phyloP scores from a whole-genome alignment of 2,329 filamentous ascomycete genomes.

The Tolypocladium album region DNA sequence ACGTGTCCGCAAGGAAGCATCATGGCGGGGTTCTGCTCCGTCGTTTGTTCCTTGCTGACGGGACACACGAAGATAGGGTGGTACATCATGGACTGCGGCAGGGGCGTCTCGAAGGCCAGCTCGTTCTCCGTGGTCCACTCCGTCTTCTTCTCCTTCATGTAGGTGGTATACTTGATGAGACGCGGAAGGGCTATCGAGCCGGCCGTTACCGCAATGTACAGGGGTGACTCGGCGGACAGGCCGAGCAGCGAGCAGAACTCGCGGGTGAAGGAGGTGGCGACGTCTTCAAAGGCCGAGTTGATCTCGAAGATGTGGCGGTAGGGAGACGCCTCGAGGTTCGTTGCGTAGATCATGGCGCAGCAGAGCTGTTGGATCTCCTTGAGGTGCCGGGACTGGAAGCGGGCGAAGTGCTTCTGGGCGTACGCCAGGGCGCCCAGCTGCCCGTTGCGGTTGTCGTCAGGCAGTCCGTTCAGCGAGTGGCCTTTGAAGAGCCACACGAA shows the following conservation, averaged over 20 bases:
- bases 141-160: conserved; percentile 80
- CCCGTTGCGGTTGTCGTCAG: conserved; percentile 43
- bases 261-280: conserved; percentile 76
- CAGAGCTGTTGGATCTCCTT: conserved; percentile 73
- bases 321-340: conserved; percentile 66
- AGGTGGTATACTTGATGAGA: conserved; percentile 76
- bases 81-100: conserved; percentile 57
- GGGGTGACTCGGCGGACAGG: conserved; percentile 79
- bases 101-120: conserved; percentile 64
- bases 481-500: conserved; percentile 82
- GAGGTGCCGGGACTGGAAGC: conserved; percentile 65
- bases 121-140: conserved; percentile 93
- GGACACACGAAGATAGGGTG: conserved; percentile 98
- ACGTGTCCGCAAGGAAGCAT: conserved; percentile 95
- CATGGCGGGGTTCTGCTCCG: conserved; percentile 87
- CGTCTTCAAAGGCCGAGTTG: conserved; percentile 66
- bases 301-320: conserved; percentile 73
- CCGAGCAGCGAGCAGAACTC: conserved; percentile 92
- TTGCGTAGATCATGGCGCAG: conserved; percentile 67
- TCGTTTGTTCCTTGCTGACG: conserved; percentile 92
- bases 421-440: conserved; percentile 61
- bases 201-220: conserved; percentile 87
- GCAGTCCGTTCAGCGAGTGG: conserved; percentile 39
- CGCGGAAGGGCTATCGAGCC: conserved; percentile 85
- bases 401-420: conserved; percentile 60